Conservation (phyloP, 2,329 filamentous ascomycete genomes). For the Neofusicoccum sp. region DNA sequence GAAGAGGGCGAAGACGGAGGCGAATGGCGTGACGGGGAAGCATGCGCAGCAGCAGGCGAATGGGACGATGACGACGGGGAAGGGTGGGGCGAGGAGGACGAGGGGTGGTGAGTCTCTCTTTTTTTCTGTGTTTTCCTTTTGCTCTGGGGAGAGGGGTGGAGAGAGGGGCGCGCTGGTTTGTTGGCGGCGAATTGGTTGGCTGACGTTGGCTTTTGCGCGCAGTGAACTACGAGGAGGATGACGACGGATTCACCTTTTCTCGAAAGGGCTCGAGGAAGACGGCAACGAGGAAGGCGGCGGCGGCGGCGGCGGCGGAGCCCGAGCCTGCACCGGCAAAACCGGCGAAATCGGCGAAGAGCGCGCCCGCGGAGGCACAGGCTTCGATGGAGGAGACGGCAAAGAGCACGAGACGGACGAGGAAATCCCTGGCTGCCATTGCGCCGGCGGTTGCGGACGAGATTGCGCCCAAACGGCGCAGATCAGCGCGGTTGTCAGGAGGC, state of each 20-base stretch:
- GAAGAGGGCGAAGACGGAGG: conserved; percentile 41
- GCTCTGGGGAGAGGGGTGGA: background rate
- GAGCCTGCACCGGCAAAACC: conserved; percentile 20
- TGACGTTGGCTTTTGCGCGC: conserved; percentile 20
- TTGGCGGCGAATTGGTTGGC: conserved; percentile 7
- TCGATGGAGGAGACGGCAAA: conserved; percentile 31
- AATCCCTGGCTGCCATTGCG: conserved; percentile 26
- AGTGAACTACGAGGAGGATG: conserved; percentile 47
- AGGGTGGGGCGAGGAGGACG: conserved; percentile 33
- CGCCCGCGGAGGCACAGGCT: conserved; percentile 6
- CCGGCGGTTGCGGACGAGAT: conserved; percentile 29
- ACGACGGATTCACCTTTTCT: conserved; percentile 49
- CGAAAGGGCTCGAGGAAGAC: conserved; percentile 32
- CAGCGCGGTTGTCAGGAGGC: conserved; percentile 47
- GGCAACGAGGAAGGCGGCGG: conserved; percentile 27
- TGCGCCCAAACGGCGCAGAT: conserved; percentile 39
- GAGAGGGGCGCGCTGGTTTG: conserved; percentile 11
- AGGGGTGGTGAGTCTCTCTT: conserved; percentile 31
- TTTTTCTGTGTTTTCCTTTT: background rate
- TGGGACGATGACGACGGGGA: conserved; percentile 33
- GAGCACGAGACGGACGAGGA: conserved; percentile 25
- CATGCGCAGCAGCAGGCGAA: conserved; percentile 22
- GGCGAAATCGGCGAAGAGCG: conserved; percentile 11
- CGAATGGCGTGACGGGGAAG: conserved; percentile 5
- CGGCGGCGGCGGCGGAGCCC: conserved; percentile 22